Evolutionary conservation across 257 asterid species (phyloP).

Genomic region (Solanum infundibuliforme): DNA sequence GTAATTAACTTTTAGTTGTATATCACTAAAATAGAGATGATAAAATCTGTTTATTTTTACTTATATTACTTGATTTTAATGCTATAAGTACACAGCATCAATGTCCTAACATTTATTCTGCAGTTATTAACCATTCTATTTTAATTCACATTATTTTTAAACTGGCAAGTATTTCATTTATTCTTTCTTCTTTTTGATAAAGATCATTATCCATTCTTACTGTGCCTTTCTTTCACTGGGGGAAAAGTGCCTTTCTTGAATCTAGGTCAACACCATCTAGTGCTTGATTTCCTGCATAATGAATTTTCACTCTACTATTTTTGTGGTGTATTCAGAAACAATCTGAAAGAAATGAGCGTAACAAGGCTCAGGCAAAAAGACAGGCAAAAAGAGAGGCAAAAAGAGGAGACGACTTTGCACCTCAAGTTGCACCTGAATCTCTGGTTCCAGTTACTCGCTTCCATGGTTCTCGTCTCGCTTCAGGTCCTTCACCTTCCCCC

Average conservation of each 20-base stretch:
- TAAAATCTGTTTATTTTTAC: background rate
- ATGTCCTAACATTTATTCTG: background rate
- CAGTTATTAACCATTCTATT: background rate
- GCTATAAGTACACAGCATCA: background rate
- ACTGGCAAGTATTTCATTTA: background rate
- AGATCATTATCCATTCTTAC: background rate
- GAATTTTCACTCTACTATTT: slow-evolving; percentile 1
- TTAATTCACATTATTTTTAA: background rate
- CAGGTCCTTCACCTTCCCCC: slow-evolving; percentile 83
- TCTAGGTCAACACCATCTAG: background rate
- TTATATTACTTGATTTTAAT: background rate
- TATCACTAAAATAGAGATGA: background rate
- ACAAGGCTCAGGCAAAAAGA: slow-evolving; percentile 53
- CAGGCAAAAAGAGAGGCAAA: slow-evolving; percentile 13
- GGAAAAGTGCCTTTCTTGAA: background rate
- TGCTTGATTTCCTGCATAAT: background rate
- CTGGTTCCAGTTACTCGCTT: slow-evolving; percentile 78
- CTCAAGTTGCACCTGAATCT: slow-evolving; percentile 58
- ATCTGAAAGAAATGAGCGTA: slow-evolving; percentile 84
- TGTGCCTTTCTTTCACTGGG: background rate
- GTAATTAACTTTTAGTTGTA: background rate
- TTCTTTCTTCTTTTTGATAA: background rate
- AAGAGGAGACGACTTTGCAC: slow-evolving; percentile 83
- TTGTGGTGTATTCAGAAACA: slow-evolving; percentile 48
- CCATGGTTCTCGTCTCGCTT: slow-evolving; percentile 94